phyloP scores from a whole-genome alignment of 495 filamentous ascomycete genomes.

The Penicillium pulvis region DNA sequence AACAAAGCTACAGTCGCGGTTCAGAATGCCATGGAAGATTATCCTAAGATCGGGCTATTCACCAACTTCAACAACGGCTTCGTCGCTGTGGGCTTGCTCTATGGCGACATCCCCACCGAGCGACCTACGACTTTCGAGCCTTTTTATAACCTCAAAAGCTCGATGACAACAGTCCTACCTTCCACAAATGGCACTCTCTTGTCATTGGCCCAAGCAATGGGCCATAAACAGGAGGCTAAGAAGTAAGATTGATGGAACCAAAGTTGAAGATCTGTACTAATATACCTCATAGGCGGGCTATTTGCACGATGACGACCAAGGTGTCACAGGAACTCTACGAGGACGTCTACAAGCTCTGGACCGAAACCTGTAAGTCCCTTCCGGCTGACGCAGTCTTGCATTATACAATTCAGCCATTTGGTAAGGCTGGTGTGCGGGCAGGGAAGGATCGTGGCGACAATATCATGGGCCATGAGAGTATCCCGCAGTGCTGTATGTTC shows the following conservation, averaged over 20 bases:
- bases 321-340: not conserved
- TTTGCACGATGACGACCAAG: not conserved
- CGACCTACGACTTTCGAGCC: not conserved
- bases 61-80: not conserved
- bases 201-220: conserved; percentile 1
- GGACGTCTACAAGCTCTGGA: not conserved
- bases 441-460: conserved; percentile 1
- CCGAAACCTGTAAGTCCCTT: not conserved
- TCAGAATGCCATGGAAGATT: not conserved
- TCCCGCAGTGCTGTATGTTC: not conserved
- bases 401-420: conserved; percentile 1
- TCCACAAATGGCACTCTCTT: not conserved
- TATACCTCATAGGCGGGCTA: not conserved
- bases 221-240: not conserved
- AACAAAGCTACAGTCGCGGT: not conserved
- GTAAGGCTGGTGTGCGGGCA: not conserved
- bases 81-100: not conserved
- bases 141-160: not conserved
- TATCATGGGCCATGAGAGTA: not conserved
- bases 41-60: not conserved
- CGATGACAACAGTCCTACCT: not conserved
- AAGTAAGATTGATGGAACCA: not conserved
- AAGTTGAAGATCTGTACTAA: not conserved
- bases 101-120: not conserved
- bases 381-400: not conserved